A percentile compares a stretch with the other conserved stretches of the same genome.
phyloP scores from a whole-genome alignment of 331 rosid species.

The Quercus phellos region DNA sequence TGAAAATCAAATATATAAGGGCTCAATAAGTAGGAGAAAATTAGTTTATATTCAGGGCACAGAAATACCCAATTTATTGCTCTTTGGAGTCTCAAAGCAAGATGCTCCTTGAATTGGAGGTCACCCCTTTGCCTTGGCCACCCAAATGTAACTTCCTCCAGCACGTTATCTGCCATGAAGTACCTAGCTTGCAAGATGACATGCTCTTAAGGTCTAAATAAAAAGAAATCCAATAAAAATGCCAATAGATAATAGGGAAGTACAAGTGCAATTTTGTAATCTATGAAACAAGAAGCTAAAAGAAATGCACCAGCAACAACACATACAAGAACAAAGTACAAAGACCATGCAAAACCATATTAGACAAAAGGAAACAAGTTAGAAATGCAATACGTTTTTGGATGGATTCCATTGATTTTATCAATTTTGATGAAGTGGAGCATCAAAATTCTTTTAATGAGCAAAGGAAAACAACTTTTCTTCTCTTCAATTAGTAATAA shows the following conservation, averaged over 20 bases:
- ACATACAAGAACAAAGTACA: background rate
- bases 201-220: conserved; percentile 2
- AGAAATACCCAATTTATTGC: conserved; percentile 86
- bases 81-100: conserved; percentile 73
- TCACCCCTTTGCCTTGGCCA: conserved; percentile 80
- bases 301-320: background rate
- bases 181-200: conserved; percentile 36
- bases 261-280: background rate
- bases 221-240: background rate
- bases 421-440: background rate
- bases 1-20: background rate
- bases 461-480: background rate
- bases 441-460: background rate
- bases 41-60: background rate
- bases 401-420: background rate
- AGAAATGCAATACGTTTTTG: background rate
- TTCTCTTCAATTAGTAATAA: background rate
- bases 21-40: background rate
- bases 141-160: conserved; percentile 93
- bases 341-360: background rate
- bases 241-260: background rate
- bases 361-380: background rate
- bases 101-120: conserved; percentile 60
- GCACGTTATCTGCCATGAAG: conserved; percentile 74
- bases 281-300: background rate